Evolutionary conservation across 1,284 basidiomycete species (phyloP).

Genomic region (Termitomyces sp.): DNA sequence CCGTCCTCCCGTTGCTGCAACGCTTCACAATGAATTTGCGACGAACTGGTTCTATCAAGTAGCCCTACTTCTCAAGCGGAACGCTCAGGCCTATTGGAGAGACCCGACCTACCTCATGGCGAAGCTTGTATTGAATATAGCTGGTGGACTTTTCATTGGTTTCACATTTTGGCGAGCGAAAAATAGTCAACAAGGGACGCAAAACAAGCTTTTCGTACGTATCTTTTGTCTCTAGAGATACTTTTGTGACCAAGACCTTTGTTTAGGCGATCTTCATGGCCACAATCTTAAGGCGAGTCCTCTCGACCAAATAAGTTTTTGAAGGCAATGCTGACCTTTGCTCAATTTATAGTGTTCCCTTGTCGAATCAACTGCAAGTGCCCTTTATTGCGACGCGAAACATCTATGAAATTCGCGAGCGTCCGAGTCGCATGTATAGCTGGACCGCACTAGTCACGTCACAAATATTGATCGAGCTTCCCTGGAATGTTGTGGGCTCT

Average conservation of each 20-base stretch:
- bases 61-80: slow-evolving; percentile 36
- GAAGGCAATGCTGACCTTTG: not conserved
- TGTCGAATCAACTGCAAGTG: slow-evolving; percentile 44
- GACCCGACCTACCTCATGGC: slow-evolving; percentile 73
- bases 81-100: slow-evolving; percentile 36
- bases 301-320: not conserved
- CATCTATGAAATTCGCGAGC: slow-evolving; percentile 72
- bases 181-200: slow-evolving; percentile 64
- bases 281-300: slow-evolving; percentile 31
- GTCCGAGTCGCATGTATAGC: slow-evolving; percentile 76
- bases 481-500: slow-evolving; percentile 62
- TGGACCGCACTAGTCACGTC: slow-evolving; percentile 73
- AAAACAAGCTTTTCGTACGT: slow-evolving; percentile 74
- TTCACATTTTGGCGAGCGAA: slow-evolving; percentile 66
- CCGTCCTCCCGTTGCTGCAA: slow-evolving; percentile 26
- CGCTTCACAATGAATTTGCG: slow-evolving; percentile 45
- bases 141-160: slow-evolving; percentile 54
- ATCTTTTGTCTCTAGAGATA: not conserved
- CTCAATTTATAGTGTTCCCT: slow-evolving; percentile 27
- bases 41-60: slow-evolving; percentile 46
- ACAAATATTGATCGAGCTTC: slow-evolving; percentile 57
- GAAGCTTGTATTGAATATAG: slow-evolving; percentile 59
- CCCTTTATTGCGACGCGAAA: slow-evolving; percentile 42
- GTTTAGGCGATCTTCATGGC: slow-evolving; percentile 42
- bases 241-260: not conserved